These are phyloP conservation scores for Trichomonascus vanleenenianus DNA, from an alignment of 805 yeast genomes.

Conservation along the genomic window DNA sequence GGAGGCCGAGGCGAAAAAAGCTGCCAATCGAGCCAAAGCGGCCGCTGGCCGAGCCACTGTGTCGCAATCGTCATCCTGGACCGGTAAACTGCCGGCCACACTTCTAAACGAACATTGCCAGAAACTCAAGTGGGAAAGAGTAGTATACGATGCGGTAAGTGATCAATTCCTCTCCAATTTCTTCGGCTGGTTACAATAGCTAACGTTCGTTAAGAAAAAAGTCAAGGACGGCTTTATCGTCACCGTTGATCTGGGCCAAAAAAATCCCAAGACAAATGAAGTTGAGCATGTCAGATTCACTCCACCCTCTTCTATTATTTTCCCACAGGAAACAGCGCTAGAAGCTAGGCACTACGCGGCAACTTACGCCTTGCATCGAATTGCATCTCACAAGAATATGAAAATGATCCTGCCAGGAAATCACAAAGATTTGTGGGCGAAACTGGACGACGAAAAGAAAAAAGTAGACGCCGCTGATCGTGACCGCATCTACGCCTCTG, in stretches of 20 bases:
- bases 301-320: slow-evolving; percentile 43
- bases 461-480: slow-evolving; percentile 37
- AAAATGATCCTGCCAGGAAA: slow-evolving; percentile 82
- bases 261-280: slow-evolving; percentile 76
- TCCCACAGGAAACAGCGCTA: slow-evolving; percentile 69
- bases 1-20: not conserved
- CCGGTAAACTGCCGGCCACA: slow-evolving; percentile 88
- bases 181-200: not conserved
- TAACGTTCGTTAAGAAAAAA: slow-evolving; percentile 21
- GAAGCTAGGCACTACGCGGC: slow-evolving; percentile 92
- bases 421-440: slow-evolving; percentile 72
- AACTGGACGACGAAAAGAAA: slow-evolving; percentile 55
- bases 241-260: slow-evolving; percentile 55
- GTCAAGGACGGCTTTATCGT: slow-evolving; percentile 55
- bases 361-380: slow-evolving; percentile 73
- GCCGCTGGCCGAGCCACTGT: slow-evolving; percentile 14
- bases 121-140: slow-evolving; percentile 82
- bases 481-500: slow-evolving; percentile 53
- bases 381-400: slow-evolving; percentile 73
- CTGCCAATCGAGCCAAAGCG: slow-evolving; percentile 6
- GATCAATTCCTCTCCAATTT: not conserved
- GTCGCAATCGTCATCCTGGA: slow-evolving; percentile 52
- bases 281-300: slow-evolving; percentile 47
- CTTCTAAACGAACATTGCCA: slow-evolving; percentile 82
- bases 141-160: slow-evolving; percentile 61